phyloP scores from a whole-genome alignment of 495 filamentous ascomycete genomes.

The Zalerion maritima region DNA sequence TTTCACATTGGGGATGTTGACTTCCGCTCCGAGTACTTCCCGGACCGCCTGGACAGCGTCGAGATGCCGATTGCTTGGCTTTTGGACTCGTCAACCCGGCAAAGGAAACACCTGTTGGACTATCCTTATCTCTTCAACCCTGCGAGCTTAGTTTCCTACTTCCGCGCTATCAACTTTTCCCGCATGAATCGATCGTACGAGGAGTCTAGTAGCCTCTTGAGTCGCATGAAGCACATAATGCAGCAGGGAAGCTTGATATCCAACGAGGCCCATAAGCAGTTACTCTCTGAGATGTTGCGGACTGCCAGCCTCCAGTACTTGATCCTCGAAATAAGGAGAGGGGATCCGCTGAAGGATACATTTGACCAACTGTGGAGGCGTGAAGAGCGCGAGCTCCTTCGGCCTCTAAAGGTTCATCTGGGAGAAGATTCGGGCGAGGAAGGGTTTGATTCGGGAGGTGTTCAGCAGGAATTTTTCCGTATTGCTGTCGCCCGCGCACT shows the following conservation, averaged over 20 bases:
- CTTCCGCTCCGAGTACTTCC: conserved; percentile 62
- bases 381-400: conserved; percentile 64
- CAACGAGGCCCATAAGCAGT: conserved; percentile 25
- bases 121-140: conserved; percentile 70
- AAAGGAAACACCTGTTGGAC: conserved; percentile 60
- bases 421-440: conserved; percentile 71
- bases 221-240: conserved; percentile 44
- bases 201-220: conserved; percentile 46
- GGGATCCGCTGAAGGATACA: conserved; percentile 57
- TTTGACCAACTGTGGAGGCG: conserved; percentile 81
- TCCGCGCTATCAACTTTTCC: conserved; percentile 75
- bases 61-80: conserved; percentile 67
- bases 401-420: conserved; percentile 77
- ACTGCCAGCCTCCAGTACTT: conserved; percentile 56
- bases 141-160: conserved; percentile 61
- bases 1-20: conserved; percentile 49
- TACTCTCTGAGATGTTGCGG: conserved; percentile 45
- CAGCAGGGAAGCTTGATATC: conserved; percentile 31
- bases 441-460: conserved; percentile 83
- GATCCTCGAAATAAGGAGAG: conserved; percentile 59
- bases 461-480: conserved; percentile 91
- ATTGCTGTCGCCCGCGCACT: conserved; percentile 64
- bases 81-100: conserved; percentile 37
- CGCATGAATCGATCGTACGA: conserved; percentile 68
- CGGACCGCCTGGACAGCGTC: conserved; percentile 61